Evolutionary conservation across 2,329 filamentous ascomycete species (phyloP).

Genomic region (Claviceps spartinae): DNA sequence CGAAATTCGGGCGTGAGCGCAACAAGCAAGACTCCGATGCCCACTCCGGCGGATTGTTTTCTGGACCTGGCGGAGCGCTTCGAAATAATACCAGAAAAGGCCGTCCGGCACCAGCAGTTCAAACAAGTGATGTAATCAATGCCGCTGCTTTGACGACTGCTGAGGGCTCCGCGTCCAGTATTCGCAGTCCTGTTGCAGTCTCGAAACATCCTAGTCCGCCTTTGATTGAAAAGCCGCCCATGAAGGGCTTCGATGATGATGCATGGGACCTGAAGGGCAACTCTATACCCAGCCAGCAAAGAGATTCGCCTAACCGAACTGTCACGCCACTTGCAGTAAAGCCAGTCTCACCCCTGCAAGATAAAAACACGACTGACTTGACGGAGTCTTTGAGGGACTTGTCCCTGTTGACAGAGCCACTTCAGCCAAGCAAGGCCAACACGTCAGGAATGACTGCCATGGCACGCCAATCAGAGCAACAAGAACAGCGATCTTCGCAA

Average conservation of each 20-base stretch:
- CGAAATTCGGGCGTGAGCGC: slow-evolving; percentile 54
- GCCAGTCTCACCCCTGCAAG: slow-evolving; percentile 7
- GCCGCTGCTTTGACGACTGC: slow-evolving; percentile 68
- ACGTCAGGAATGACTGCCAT: slow-evolving; percentile 14
- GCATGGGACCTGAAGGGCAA: slow-evolving; percentile 78
- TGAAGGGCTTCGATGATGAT: slow-evolving; percentile 78
- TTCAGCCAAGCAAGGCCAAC: slow-evolving; percentile 34
- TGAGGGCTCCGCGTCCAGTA: slow-evolving; percentile 17
- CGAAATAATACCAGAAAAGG: slow-evolving; percentile 92
- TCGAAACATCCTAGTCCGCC: slow-evolving; percentile 12
- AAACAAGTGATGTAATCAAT: slow-evolving; percentile 76
- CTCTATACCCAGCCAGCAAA: slow-evolving; percentile 42
- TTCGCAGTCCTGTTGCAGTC: slow-evolving; percentile 12
- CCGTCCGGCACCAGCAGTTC: slow-evolving; percentile 72
- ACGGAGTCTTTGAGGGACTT: slow-evolving; percentile 49
- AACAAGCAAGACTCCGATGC: slow-evolving; percentile 46
- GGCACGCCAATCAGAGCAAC: slow-evolving; percentile 10
- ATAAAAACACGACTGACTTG: slow-evolving; percentile 9
- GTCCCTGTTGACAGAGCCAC: slow-evolving; percentile 37
- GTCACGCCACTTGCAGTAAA: slow-evolving; percentile 8
- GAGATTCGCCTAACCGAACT: slow-evolving; percentile 12
- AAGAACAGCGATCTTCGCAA: slow-evolving; percentile 22
- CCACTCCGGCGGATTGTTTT: slow-evolving; percentile 61
- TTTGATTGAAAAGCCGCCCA: slow-evolving; percentile 11
- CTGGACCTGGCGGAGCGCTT: slow-evolving; percentile 78